phyloP scores from a whole-genome alignment of 129 eudicot genomes.

The Deinandra increscens region DNA sequence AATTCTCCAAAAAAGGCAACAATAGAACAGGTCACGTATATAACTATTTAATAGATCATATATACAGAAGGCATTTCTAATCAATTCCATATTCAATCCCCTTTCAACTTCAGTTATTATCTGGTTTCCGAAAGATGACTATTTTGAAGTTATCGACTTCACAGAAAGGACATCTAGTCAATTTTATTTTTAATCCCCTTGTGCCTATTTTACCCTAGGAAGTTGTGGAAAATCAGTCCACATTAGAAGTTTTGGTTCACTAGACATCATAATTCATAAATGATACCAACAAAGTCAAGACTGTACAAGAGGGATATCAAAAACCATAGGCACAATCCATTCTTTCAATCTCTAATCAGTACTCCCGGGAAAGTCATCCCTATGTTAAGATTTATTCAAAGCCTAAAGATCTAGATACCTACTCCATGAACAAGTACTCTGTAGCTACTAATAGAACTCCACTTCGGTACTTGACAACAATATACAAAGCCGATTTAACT shows the following conservation, averaged over 20 bases:
- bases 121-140: constrained; percentile 2
- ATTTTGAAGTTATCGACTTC: neutral
- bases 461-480: constrained; percentile 1
- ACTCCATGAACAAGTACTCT: neutral
- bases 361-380: neutral
- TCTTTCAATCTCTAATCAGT: neutral
- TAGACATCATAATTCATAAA: constrained; percentile 2
- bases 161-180: neutral
- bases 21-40: neutral
- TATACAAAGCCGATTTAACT: neutral
- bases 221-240: constrained; percentile 2
- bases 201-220: constrained; percentile 11
- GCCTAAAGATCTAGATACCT: neutral
- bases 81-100: neutral
- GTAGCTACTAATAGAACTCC: neutral
- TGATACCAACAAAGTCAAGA: neutral
- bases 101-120: neutral
- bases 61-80: neutral
- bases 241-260: neutral
- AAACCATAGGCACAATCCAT: neutral
- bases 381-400: neutral
- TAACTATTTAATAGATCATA: constrained; percentile 10
- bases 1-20: constrained; percentile 3
- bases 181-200: neutral
- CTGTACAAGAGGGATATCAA: neutral